Evolutionary conservation across 352 stramenopile genomes (phyloP), one percentile per base, ranked within the genome.

Genomic region (Aphanomyces euteiches): DNA sequence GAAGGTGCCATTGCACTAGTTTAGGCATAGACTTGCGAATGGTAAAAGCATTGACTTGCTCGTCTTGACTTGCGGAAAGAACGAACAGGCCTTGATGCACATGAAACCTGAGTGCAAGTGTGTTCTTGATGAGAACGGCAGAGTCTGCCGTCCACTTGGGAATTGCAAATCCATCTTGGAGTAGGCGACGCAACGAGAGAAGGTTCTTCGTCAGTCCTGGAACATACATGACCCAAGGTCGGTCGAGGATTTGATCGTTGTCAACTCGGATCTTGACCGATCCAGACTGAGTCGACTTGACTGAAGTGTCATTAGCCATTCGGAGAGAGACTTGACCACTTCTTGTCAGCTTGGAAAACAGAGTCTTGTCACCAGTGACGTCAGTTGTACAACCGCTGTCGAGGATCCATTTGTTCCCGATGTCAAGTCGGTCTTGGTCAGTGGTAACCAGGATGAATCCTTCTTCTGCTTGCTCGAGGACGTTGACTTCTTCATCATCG

Each of bases 371-470:
- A 17, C 54, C 54, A 1, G 54, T 61, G 28, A 61, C 54, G 21
- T 61, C 54, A 17, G 3, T 37, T 3, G 54, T 61, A n/a, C 54
- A 61, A 12, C 28, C 54, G 54, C 8, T 61, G 54, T 61, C 54
- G 13, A 61, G 54, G 21, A 61, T 37, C 54, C 54, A 40, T 41
- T 12, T 15, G 37, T 61, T 37, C 6, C 10, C 19, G 34, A 61
- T 19, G 54, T 61, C 54, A 12, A 12, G 8, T 21, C 19, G 7
- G n/a, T 17, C 17, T 17, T 41, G 28, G 6, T 61, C 17, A 12
- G 21, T 61, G 7, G 54, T 61, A 43, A 37, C 54, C 54, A 61
- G 54, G 43, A 61, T 61, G 21, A 61, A 61, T 39, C 54, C 54
- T 61, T 61, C 19, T 19, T 61, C 54, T 2, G 21, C 36, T 28